Evolutionary conservation across 768 basidiomycete genomes (phyloP).

Genomic region (Lactarius psammicola): DNA sequence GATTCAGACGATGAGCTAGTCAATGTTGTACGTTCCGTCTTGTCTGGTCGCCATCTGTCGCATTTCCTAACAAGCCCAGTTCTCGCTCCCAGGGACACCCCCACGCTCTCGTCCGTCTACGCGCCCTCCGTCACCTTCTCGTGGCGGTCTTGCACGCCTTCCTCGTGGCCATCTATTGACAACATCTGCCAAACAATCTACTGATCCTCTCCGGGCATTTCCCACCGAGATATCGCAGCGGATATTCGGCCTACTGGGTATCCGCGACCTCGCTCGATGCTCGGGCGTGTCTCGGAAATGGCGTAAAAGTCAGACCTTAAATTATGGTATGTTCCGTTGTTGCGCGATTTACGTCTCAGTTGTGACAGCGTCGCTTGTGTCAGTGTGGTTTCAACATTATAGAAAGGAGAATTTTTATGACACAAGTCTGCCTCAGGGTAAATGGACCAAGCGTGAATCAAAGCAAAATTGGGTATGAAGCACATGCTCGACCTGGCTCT

Average conservation of each 20-base stretch:
- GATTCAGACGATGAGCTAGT: constrained; percentile 70
- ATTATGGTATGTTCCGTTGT: constrained; percentile 64
- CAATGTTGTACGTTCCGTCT: constrained; percentile 55
- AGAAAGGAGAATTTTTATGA: constrained; percentile 86
- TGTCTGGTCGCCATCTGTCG: not conserved
- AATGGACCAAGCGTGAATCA: constrained; percentile 93
- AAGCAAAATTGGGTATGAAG: constrained; percentile 82
- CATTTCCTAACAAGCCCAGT: constrained; percentile 39
- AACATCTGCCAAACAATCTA: constrained; percentile 32
- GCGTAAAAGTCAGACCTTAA: constrained; percentile 85
- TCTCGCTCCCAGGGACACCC: constrained; percentile 68
- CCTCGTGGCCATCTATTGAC: constrained; percentile 50
- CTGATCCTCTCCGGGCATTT: constrained; percentile 66
- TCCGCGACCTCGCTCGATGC: constrained; percentile 71
- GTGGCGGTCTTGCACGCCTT: constrained; percentile 44
- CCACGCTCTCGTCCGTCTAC: constrained; percentile 47
- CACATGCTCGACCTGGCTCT: not conserved
- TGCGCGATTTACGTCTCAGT: not conserved
- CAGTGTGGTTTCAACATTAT: constrained; percentile 95
- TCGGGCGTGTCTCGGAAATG: constrained; percentile 83
- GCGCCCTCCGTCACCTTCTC: constrained; percentile 50
- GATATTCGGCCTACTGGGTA: constrained; percentile 63
- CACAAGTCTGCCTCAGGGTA: constrained; percentile 70
- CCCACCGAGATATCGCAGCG: constrained; percentile 81
- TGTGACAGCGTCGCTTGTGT: constrained; percentile 5